Evolutionary conservation across 2,329 filamentous ascomycete species (phyloP).

Genomic region (Cladophialophora immunda): DNA sequence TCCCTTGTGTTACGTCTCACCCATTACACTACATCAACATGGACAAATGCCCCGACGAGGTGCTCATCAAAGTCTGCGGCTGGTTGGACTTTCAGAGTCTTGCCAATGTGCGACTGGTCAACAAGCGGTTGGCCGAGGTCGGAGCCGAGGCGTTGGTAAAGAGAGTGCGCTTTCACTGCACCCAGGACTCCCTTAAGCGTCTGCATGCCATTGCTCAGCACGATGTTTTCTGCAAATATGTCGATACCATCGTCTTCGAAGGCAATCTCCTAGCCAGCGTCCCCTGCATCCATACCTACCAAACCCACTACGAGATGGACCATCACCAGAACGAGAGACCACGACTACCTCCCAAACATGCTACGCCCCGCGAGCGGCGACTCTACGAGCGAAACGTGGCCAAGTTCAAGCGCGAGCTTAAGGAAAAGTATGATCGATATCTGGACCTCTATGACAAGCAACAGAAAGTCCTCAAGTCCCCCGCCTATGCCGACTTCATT

Average conservation of each 20-base stretch:
- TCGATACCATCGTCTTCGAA: slow-evolving; percentile 39
- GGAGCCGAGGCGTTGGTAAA: slow-evolving; percentile 39
- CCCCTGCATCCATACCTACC: slow-evolving; percentile 39
- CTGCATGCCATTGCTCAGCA: slow-evolving; percentile 35
- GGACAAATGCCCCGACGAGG: slow-evolving; percentile 37
- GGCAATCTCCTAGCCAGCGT: slow-evolving; percentile 36
- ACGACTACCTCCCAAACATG: slow-evolving; percentile 23
- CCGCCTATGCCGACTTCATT: slow-evolving; percentile 27
- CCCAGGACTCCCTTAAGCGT: slow-evolving; percentile 37
- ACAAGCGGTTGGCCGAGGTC: slow-evolving; percentile 33
- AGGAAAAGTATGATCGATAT: slow-evolving; percentile 36
- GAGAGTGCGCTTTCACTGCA: slow-evolving; percentile 38
- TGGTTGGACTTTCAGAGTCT: slow-evolving; percentile 34
- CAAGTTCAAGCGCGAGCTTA: slow-evolving; percentile 36
- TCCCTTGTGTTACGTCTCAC: neutral
- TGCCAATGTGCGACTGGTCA: slow-evolving; percentile 31
- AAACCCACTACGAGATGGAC: slow-evolving; percentile 34
- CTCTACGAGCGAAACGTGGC: slow-evolving; percentile 39
- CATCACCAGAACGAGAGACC: slow-evolving; percentile 34
- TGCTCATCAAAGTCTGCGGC: slow-evolving; percentile 37
- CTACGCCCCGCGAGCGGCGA: slow-evolving; percentile 34
- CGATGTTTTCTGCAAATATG: slow-evolving; percentile 35
- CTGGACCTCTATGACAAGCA: slow-evolving; percentile 33
- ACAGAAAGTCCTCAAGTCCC: slow-evolving; percentile 33
- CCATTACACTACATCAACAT: slow-evolving; percentile 28